phyloP scores from a whole-genome alignment of 2,329 filamentous ascomycete genomes.

The Epichloe bromicola region DNA sequence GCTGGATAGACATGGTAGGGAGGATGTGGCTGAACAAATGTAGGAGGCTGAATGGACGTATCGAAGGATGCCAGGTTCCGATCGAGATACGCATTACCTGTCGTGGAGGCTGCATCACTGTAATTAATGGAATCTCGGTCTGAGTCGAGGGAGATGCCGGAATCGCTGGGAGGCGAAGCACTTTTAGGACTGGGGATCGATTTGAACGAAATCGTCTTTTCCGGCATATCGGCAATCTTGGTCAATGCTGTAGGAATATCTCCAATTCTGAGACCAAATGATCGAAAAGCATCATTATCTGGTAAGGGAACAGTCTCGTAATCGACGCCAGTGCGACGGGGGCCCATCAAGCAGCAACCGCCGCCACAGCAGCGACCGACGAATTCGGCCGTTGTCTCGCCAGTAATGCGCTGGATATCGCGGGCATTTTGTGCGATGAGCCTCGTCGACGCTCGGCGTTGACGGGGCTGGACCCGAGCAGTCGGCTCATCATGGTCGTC shows the following conservation, averaged over 20 bases:
- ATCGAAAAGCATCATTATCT: conserved; percentile 74
- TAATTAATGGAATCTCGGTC: conserved; percentile 14
- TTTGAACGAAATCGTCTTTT: conserved; percentile 60
- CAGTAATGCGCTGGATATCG: conserved; percentile 51
- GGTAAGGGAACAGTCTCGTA: conserved; percentile 47
- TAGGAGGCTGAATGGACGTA: conserved; percentile 60
- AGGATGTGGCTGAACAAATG: conserved; percentile 86
- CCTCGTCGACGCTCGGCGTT: conserved; percentile 54
- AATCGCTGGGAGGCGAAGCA: conserved; percentile 33
- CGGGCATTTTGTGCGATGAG: conserved; percentile 51
- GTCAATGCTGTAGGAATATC: conserved; percentile 63
- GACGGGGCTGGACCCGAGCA: conserved; percentile 31
- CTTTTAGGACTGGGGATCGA: conserved; percentile 31
- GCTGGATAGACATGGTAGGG: conserved; percentile 87
- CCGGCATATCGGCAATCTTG: conserved; percentile 57
- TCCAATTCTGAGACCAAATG: conserved; percentile 63
- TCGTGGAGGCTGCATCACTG: conserved; percentile 18
- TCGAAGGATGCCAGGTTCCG: conserved; percentile 27
- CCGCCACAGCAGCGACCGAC: conserved; percentile 52
- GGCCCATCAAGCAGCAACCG: conserved; percentile 45
- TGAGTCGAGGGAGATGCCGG: conserved; percentile 30
- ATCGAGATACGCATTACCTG: conserved; percentile 11
- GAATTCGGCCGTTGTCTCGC: conserved; percentile 48
- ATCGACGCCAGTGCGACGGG: conserved; percentile 31
- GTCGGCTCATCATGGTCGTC: conserved; percentile 42